phyloP scores from a whole-genome alignment of 1,284 basidiomycete species.

The Sanghuangporus sanghuang region DNA sequence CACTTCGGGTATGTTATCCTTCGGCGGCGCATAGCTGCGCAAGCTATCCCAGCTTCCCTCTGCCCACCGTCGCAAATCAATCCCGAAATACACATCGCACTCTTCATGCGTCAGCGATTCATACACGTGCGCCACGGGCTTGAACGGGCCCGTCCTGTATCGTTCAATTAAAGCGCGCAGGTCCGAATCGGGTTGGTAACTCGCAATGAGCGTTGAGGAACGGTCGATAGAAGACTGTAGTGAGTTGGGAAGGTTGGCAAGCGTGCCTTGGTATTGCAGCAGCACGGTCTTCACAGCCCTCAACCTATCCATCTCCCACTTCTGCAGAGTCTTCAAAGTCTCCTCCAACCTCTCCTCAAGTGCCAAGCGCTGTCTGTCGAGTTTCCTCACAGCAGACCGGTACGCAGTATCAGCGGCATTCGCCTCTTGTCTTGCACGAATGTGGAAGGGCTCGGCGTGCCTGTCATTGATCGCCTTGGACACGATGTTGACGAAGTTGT shows the following conservation, averaged over 20 bases:
- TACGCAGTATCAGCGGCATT: slow-evolving; percentile 74
- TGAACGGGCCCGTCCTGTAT: slow-evolving; percentile 86
- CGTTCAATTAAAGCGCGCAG: slow-evolving; percentile 80
- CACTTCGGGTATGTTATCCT: slow-evolving; percentile 68
- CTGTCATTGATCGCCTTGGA: slow-evolving; percentile 55
- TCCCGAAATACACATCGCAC: slow-evolving; percentile 81
- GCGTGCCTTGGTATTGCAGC: slow-evolving; percentile 76
- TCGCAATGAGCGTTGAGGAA: slow-evolving; percentile 69
- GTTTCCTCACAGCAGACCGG: slow-evolving; percentile 66
- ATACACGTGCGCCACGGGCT: slow-evolving; percentile 77
- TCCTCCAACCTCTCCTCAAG: slow-evolving; percentile 86
- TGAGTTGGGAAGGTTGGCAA: slow-evolving; percentile 64
- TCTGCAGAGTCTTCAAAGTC: slow-evolving; percentile 71
- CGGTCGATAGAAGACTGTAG: slow-evolving; percentile 62
- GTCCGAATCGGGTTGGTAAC: slow-evolving; percentile 84
- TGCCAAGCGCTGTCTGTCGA: slow-evolving; percentile 75
- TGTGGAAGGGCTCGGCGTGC: slow-evolving; percentile 54
- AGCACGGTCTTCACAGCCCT: slow-evolving; percentile 81
- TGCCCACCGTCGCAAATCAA: slow-evolving; percentile 84
- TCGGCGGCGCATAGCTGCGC: slow-evolving; percentile 47
- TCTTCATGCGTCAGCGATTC: slow-evolving; percentile 78
- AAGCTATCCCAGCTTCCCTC: slow-evolving; percentile 63
- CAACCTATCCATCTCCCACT: slow-evolving; percentile 81
- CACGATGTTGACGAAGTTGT: slow-evolving; percentile 65
- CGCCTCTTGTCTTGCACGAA: slow-evolving; percentile 72